phyloP scores from a whole-genome alignment of 129 eudicot species.

The Mikania micrantha region DNA sequence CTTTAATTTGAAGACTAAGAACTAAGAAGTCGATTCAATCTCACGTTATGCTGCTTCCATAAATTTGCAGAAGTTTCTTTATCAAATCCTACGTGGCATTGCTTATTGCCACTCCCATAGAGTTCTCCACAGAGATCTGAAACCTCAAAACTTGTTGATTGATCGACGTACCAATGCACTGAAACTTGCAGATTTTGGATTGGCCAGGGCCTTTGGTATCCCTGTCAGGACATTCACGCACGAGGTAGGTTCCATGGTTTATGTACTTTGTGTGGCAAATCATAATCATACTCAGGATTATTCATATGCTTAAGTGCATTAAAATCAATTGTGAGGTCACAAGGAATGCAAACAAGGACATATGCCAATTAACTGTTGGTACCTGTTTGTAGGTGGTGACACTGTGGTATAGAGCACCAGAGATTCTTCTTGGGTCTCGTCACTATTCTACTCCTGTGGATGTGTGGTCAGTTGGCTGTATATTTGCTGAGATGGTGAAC shows the following conservation, averaged over 20 bases:
- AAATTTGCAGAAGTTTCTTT: slow-evolving; percentile 67
- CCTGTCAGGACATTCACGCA: slow-evolving; percentile 95
- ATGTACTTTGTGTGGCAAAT: not conserved
- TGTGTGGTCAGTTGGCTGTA: slow-evolving; percentile 97
- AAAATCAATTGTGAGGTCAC: not conserved
- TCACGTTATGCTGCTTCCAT: not conserved
- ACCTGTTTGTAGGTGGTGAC: slow-evolving; percentile 71
- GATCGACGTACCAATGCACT: slow-evolving; percentile 86
- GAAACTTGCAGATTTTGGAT: slow-evolving; percentile 94
- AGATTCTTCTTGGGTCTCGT: slow-evolving; percentile 90
- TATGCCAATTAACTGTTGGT: not conserved
- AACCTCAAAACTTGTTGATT: slow-evolving; percentile 94
- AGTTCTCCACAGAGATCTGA: slow-evolving; percentile 92
- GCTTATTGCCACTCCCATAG: slow-evolving; percentile 96
- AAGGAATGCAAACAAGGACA: not conserved
- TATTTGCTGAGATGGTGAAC: slow-evolving; percentile 98
- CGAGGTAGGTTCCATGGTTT: slow-evolving; percentile 42
- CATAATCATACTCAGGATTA: not conserved
- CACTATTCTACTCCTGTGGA: slow-evolving; percentile 97
- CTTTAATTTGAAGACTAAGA: not conserved
- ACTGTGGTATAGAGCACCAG: slow-evolving; percentile 97
- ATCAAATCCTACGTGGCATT: slow-evolving; percentile 91
- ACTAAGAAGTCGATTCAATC: not conserved
- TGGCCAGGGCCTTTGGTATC: slow-evolving; percentile 96
- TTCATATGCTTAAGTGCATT: not conserved